Evolutionary conservation across 1,284 basidiomycete species (phyloP).

Genomic region (Pseudozyma thailandica): DNA sequence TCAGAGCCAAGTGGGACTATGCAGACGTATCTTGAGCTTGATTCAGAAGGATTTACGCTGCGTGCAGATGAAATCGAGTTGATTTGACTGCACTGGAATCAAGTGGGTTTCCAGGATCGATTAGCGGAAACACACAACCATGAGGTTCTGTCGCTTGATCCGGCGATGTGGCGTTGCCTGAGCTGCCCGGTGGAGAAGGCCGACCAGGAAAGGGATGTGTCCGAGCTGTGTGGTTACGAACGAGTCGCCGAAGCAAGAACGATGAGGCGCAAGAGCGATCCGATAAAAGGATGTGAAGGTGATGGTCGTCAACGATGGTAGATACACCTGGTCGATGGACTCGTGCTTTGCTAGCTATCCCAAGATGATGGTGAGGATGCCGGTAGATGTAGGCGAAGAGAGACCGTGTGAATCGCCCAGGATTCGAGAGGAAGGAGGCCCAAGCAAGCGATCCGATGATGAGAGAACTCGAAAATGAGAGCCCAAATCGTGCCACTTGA

Average conservation of each 20-base stretch:
- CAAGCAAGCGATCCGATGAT: slow-evolving; percentile 1
- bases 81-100: too few species aligned
- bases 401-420: neutral
- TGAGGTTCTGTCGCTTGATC: too few species aligned
- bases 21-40: slow-evolving; percentile 3
- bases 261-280: neutral
- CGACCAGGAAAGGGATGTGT: neutral
- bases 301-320: neutral
- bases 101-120: neutral
- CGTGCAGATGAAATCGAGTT: neutral
- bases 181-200: neutral
- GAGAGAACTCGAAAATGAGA: neutral
- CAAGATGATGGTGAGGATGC: neutral
- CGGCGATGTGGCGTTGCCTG: neutral
- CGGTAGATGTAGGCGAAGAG: neutral
- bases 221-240: neutral
- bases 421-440: neutral
- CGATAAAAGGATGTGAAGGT: neutral
- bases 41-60: neutral
- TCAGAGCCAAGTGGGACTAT: neutral
- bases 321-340: too few species aligned
- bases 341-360: too few species aligned
- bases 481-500: neutral
- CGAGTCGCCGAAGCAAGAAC: neutral
- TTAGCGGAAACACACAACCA: neutral